Percentiles rank a stretch among this genome's conserved stretches.
These are phyloP conservation scores for Solanum tacnaense DNA, from an alignment of 257 asterid species.

Conservation along the genomic window DNA sequence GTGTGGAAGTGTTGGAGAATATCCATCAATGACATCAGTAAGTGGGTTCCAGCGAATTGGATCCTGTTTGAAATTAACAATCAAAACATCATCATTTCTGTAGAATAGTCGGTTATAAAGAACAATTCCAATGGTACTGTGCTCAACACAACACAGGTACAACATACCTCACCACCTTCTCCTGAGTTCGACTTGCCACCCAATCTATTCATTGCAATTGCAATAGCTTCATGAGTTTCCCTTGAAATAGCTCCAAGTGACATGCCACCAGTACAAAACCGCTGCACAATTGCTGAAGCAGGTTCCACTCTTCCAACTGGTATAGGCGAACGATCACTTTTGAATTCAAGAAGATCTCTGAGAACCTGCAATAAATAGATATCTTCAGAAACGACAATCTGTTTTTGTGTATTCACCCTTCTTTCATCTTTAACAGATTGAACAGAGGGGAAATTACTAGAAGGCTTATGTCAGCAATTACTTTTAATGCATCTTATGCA, in stretches of 20 bases:
- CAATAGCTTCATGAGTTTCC: conserved; percentile 99
- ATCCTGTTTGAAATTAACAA: conserved; percentile 45
- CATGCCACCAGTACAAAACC: conserved; percentile 99
- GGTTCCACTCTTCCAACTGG: conserved; percentile 96
- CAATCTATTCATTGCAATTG: conserved; percentile 95
- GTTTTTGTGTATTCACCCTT: not conserved
- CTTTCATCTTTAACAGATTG: not conserved
- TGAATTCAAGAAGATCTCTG: conserved; percentile 87
- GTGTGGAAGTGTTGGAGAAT: conserved; percentile 95
- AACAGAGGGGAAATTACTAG: not conserved
- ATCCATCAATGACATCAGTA: conserved; percentile 91
- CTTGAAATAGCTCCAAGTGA: conserved; percentile 99
- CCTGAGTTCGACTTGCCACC: conserved; percentile 98
- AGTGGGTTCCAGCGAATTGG: conserved; percentile 99
- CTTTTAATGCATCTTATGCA: not conserved
- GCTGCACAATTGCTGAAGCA: conserved; percentile 79
- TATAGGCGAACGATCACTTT: conserved; percentile 76
- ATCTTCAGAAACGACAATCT: not conserved
- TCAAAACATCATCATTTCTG: not conserved
- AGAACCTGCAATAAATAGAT: conserved; percentile 52
- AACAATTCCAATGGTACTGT: not conserved
- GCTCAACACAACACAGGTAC: not conserved
- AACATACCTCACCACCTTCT: conserved; percentile 98
- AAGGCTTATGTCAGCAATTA: not conserved
- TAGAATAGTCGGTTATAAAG: not conserved